A percentile compares a stretch with the other conserved stretches of the same genome.
Conservation (phyloP, 169 alveolate species). For the Plasmodium gallinaceum region DNA sequence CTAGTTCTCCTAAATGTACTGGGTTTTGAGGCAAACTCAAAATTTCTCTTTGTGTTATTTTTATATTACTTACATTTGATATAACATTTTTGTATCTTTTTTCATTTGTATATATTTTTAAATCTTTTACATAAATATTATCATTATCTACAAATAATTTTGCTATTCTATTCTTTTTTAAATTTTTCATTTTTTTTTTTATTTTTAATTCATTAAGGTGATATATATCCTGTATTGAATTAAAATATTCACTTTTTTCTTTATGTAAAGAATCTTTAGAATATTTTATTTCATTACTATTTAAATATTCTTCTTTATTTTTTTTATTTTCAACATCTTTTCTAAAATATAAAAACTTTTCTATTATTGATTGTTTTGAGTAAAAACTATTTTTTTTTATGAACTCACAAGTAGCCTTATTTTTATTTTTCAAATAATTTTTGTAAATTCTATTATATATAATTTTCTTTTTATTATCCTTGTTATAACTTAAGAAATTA, state of each 20-base stretch:
- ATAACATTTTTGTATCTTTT: constrained; percentile 36
- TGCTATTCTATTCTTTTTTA: constrained; percentile 15
- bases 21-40: constrained; percentile 45
- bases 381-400: constrained; percentile 18
- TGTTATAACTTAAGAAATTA: background rate
- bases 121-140: constrained; percentile 23
- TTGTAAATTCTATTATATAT: constrained; percentile 9
- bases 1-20: constrained; percentile 37
- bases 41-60: constrained; percentile 29
- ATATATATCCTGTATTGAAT: background rate
- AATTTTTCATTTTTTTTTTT: background rate
- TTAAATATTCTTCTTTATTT: background rate
- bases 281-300: background rate
- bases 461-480: constrained; percentile 2
- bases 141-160: constrained; percentile 22
- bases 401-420: constrained; percentile 11
- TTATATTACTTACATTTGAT: constrained; percentile 21
- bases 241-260: background rate
- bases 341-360: background rate
- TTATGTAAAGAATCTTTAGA: background rate
- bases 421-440: constrained; percentile 21
- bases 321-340: background rate
- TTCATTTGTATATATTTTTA: constrained; percentile 29
- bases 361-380: background rate
- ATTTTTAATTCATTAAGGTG: background rate